These are phyloP conservation scores for Fusarium pseudocircinatum DNA, from an alignment of 2,329 filamentous ascomycete genomes.

Conservation along the genomic window DNA sequence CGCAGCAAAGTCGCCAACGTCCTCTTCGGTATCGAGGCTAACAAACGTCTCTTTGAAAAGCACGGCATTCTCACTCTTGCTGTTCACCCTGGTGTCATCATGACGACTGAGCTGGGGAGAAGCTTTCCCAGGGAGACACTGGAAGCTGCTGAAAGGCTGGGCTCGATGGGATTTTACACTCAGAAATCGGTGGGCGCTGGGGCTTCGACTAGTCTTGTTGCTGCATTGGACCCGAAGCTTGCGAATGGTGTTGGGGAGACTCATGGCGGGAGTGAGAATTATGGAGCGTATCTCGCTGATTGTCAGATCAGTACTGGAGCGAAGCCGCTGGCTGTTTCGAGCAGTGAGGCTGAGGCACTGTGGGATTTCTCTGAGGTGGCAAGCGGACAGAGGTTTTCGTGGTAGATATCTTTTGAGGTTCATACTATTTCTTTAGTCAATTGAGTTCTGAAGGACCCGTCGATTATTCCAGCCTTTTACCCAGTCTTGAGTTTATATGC, in stretches of 20 bases:
- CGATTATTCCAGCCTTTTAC: background rate
- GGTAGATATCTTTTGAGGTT: background rate
- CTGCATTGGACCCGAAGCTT: background rate
- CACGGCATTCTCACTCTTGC: background rate
- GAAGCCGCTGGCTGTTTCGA: background rate
- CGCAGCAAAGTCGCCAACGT: slow-evolving; percentile 17
- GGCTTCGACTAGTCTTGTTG: slow-evolving; percentile 10
- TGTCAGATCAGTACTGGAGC: background rate
- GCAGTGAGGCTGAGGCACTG: slow-evolving; percentile 4
- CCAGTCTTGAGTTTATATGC: background rate
- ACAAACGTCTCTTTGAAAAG: background rate
- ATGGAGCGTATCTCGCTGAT: background rate
- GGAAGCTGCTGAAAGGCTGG: background rate
- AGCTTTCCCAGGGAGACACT: background rate
- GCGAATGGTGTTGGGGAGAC: background rate
- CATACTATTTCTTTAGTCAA: accelerated
- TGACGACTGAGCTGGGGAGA: background rate
- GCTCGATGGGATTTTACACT: background rate
- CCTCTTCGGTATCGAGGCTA: background rate
- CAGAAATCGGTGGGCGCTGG: background rate
- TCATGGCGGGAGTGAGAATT: background rate
- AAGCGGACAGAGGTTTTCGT: background rate
- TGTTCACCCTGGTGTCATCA: background rate
- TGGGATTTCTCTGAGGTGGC: slow-evolving; percentile 10
- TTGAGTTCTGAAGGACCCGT: accelerated